Base-by-base conservation (phyloP, 805 yeast species). In the Hanseniaspora mollemarum region DNA sequence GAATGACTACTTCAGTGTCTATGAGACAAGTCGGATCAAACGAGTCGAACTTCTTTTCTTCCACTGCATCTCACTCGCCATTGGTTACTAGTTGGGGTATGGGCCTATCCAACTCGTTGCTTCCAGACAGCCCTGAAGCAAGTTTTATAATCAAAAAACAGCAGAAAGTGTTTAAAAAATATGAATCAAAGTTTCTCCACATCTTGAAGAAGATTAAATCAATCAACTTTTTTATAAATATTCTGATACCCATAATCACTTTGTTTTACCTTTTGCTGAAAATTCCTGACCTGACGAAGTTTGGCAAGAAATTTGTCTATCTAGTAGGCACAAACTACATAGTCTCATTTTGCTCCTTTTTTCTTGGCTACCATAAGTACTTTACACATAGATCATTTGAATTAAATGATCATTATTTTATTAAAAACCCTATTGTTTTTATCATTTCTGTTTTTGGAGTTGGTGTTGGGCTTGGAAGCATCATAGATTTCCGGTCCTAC, bases 311-410 rank as follows among this genome's bases (percentile, higher is more conserved):
- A 15, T 49, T 49, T 18, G 32, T 42, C 13, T 22, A 15, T 29
- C 3, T 49, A 13, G 24, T 43, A 10, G 16, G 31, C 3, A 16
- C 12, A n/a, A 43, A 50, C 32, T 50, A 50, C 18, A 36, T 57
- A 13, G 19, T 55, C 7, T 56, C 61, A 13, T 51, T 55, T 35
- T 31, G 56, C 15, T 54, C 60, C n/a, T 46, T 60, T n/a, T 57
- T 58, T 28, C 59, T 59, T 2, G 63, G 63, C 1, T 60, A 60
- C 35, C 63, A 60, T 43, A 56, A 61, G 32, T 60, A 59, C 44
- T 60, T 59, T 46, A 56, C 60, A 25, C 63, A 59, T 43, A 56
- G 56, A 26, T 50, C 60, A 8, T 60, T 56, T 36, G 60, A 60
- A 32, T 56, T 59, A 26, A 59, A 56, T 35, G 19, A 5, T 24